Evolutionary conservation across 768 basidiomycete species (phyloP).

Genomic region (Amanita pallidorosea): DNA sequence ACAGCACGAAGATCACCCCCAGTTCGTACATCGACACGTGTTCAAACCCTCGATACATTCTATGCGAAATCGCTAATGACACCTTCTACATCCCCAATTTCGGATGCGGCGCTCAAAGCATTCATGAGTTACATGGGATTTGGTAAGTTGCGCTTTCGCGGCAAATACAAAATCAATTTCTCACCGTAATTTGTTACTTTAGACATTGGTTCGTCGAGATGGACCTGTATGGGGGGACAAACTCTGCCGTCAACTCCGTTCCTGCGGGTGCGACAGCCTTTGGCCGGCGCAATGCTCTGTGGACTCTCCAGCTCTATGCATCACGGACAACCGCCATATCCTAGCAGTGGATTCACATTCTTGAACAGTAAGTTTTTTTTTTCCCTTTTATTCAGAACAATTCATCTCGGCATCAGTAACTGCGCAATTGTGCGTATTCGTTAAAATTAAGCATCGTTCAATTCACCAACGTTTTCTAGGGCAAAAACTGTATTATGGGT

Average conservation of each 20-base stretch:
- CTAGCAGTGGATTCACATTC: conserved; percentile 30
- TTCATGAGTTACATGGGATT: conserved; percentile 24
- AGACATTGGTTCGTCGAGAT: conserved; percentile 27
- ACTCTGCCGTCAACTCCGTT: conserved; percentile 35
- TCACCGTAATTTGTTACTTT: background rate
- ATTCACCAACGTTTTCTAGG: conserved; percentile 13
- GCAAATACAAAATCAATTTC: background rate
- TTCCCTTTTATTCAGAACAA: background rate
- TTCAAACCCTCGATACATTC: conserved; percentile 27
- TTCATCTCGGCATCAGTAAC: conserved; percentile 11
- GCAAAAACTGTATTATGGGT: conserved; percentile 21
- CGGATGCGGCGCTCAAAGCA: conserved; percentile 17
- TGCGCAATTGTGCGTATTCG: conserved; percentile 21
- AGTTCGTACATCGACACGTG: conserved; percentile 23
- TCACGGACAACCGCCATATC: conserved; percentile 31
- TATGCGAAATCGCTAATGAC: conserved; percentile 35
- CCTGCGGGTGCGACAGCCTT: conserved; percentile 31
- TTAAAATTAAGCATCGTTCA: background rate
- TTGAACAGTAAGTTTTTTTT: conserved; percentile 23
- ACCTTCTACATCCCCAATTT: conserved; percentile 18
- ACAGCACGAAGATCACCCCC: conserved; percentile 7
- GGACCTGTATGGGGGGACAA: conserved; percentile 32
- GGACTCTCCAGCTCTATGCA: conserved; percentile 41
- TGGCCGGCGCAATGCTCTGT: conserved; percentile 29
- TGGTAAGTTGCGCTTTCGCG: too few species aligned